Evolutionary conservation across 371 early-diverging fungal species (phyloP), one percentile per base, ranked within the genome.

Genomic region (Circinella minor): DNA sequence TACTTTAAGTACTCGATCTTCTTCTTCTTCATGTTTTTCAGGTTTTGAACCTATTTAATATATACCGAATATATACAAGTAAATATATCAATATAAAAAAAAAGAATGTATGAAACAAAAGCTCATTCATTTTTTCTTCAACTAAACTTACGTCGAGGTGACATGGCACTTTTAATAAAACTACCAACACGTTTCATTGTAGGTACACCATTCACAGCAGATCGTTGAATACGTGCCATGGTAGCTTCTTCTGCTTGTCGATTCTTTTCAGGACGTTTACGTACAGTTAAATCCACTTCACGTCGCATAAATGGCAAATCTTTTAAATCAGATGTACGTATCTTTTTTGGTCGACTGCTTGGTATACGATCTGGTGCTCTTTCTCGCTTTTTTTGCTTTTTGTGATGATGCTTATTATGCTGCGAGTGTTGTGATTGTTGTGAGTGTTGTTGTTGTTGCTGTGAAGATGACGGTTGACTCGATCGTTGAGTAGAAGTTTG

Each of bases 231-330:
- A 6, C 34, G 36, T 38, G 48, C 51, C 36, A 57, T 57, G 57
- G 57, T 57, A 14, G 57, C 57, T 57, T 57, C 57, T 27, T 57
- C 57, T 13, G 57, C 57, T 34, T 57, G 57, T 34, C n/a, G 20
- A 27, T 15, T 49, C 36, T 17, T 51, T 13, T 65, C 65, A 11
- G 65, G 65, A 27, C 48, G 37, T 65, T 65, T 65, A 3, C 65
- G 65, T 54, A 47, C 48, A n/a, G 65, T 36, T n/a, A 65, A 49
- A 18, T 65, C 65, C 1, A 65, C 65, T 36, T 65, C 65, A 9
- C 65, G 65, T 54, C 65, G 65, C 65, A 65, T 65, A n/a, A 65
- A 65, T 34, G 65, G 65, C 36, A 65, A 18, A 36, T 65, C 65
- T 15, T 18, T 46, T 11, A 65, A n/a, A 10, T 46, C 34, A 8